phyloP scores from a whole-genome alignment of 495 filamentous ascomycete species.

The Xylaria telfairii region DNA sequence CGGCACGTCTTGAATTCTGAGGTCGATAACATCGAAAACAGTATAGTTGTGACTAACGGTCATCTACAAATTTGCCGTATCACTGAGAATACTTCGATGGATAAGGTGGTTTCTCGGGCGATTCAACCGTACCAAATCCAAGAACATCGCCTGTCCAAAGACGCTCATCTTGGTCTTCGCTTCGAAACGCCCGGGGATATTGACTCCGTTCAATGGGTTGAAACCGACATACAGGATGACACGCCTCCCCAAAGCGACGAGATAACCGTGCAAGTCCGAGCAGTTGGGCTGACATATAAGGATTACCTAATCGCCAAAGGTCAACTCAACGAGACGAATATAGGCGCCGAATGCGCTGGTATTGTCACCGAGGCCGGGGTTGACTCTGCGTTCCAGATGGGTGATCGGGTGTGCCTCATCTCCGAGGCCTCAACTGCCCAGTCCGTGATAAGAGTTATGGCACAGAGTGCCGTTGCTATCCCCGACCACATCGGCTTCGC shows the following conservation, averaged over 20 bases:
- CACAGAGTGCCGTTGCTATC: not conserved
- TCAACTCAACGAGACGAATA: not conserved
- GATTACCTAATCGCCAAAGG: constrained; percentile 1
- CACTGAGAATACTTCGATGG: not conserved
- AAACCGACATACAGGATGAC: not conserved
- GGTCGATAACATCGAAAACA: not conserved
- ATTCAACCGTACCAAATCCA: constrained; percentile 1
- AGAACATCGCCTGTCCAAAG: not conserved
- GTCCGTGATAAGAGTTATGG: not conserved
- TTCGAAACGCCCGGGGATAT: not conserved
- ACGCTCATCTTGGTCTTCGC: no score
- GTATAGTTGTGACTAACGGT: not conserved
- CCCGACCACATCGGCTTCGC: not conserved
- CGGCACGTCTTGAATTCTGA: not conserved
- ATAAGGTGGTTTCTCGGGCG: not conserved
- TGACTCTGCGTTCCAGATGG: not conserved
- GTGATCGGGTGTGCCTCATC: constrained; percentile 15
- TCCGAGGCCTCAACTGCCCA: not conserved
- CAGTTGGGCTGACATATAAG: not conserved
- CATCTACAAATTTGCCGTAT: not conserved
- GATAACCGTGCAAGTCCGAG: not conserved
- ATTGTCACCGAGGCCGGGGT: not conserved
- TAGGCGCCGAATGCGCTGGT: constrained; percentile 7
- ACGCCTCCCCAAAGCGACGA: not conserved
- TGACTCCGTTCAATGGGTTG: constrained; percentile 1